A percentile compares a stretch with the other conserved stretches of the same genome.
Conservation (phyloP, 495 filamentous ascomycete genomes). For the Penicillium longicatenatum region DNA sequence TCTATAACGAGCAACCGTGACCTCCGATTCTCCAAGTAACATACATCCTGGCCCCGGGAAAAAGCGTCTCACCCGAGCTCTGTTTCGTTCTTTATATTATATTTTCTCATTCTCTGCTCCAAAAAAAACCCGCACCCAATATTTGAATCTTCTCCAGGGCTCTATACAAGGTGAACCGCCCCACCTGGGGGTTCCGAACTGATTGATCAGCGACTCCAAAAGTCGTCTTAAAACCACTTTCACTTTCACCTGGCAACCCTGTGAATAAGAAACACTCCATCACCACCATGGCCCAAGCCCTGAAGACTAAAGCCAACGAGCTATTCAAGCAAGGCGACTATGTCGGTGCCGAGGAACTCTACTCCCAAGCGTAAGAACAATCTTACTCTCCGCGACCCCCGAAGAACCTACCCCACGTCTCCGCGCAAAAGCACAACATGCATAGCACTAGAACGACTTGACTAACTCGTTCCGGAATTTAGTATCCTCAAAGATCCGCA, state of each 20-base stretch:
- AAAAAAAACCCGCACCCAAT: not conserved
- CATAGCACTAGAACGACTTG: not conserved
- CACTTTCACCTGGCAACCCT: not conserved
- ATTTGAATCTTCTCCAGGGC: not conserved
- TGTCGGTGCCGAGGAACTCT: slow-evolving; percentile 70
- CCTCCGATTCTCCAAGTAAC: not conserved
- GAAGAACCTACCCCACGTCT: not conserved
- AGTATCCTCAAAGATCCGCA: slow-evolving; percentile 52
- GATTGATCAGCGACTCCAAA: slow-evolving; percentile 23
- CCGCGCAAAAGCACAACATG: not conserved
- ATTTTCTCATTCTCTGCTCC: not conserved
- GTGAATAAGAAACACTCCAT: not conserved
- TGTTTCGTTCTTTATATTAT: not conserved
- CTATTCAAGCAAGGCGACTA: slow-evolving; percentile 72
- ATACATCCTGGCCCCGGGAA: not conserved
- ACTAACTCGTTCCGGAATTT: not conserved
- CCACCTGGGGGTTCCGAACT: slow-evolving; percentile 21
- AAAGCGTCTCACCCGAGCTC: not conserved
- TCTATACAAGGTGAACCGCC: slow-evolving; percentile 13
- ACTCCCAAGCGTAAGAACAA: slow-evolving; percentile 76
- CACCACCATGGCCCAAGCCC: slow-evolving; percentile 39
- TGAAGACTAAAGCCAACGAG: slow-evolving; percentile 48
- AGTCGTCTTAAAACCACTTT: not conserved
- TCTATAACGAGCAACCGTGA: slow-evolving; percentile 23
- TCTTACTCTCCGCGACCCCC: too few relatives aligned